A percentile compares a stretch with the other conserved stretches of the same genome.
These are phyloP conservation scores for Sclerotinia nivalis DNA, from an alignment of 2,329 filamentous ascomycete species.

Conservation along the genomic window DNA sequence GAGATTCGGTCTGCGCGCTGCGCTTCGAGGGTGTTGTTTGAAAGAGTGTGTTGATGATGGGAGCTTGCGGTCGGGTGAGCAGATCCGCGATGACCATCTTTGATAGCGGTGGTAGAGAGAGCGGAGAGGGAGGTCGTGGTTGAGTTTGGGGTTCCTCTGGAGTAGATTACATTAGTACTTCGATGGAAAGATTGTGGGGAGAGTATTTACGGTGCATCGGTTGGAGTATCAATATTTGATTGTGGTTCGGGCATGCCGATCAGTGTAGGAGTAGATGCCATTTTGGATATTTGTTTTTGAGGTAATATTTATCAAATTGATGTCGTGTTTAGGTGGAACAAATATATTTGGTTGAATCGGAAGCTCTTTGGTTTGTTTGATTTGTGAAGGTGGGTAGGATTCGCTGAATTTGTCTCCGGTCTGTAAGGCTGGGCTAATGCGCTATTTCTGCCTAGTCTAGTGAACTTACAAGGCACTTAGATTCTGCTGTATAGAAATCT, in stretches of 20 bases:
- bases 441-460: not conserved
- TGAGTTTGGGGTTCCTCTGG: slow-evolving; percentile 87
- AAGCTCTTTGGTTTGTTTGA: not conserved
- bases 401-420: not conserved
- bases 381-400: not conserved
- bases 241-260: slow-evolving; percentile 83
- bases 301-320: not conserved
- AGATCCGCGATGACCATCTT: slow-evolving; percentile 89
- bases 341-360: not conserved
- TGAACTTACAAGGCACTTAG: not conserved
- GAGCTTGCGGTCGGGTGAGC: slow-evolving; percentile 61
- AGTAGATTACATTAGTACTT: slow-evolving; percentile 28
- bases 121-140: slow-evolving; percentile 89
- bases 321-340: not conserved
- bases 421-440: slow-evolving; percentile 7
- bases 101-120: slow-evolving; percentile 91
- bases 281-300: slow-evolving; percentile 9
- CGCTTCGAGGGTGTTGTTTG: slow-evolving; percentile 77
- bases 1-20: slow-evolving; percentile 95
- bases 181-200: slow-evolving; percentile 27
- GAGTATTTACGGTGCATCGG: slow-evolving; percentile 73
- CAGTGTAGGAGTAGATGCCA: slow-evolving; percentile 53
- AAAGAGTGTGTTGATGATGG: slow-evolving; percentile 59
- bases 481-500: not conserved
- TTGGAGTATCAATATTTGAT: slow-evolving; percentile 82